Evolutionary conservation across 192 early-diverging fungal genomes (phyloP), one percentile per base, ranked within the genome.

Genomic region (Backusella westeae): DNA sequence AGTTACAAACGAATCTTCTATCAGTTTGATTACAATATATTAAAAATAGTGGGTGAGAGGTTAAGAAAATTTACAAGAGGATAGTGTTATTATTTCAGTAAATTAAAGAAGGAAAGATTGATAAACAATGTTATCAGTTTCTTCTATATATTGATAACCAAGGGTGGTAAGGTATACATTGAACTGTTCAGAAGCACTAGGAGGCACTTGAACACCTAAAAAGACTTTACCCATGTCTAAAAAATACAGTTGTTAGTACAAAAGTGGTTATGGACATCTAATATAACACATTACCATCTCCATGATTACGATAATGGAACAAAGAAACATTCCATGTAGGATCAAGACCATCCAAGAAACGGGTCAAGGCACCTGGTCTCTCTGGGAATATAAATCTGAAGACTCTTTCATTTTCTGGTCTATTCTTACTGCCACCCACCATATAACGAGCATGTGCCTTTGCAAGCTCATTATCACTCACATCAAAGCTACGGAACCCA

Each of bases 301-400:
- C 98, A 85, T 96, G 94, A 83, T 99, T 97, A 67, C 97, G 89
- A 85, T 99, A 98, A 84, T 99, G 97, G 87, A 98, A 99, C 34
- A 98, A 86, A 21, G 95, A 92, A 19, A 96, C 93, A 82, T 93
- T 92, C 91, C 89, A 94, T 41, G 77, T 85, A 46, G 90, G 86
- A 29, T 81, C 76, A 41, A 98, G 74, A 10, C 90, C 90, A 29
- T 81, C 71, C 42, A 99, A 85, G 82, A 99, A 99, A 78, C 94
- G 92, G 21, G 90, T 85, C 49, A 99, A 85, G 6, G 96, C 96
- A 42, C 97, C 98, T 3, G 96, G 97, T 46, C 96, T 87, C 81
- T 99, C 97, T 6, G 96, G 96, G 87, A 99, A 99, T 80, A 94
- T 80, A 85, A 99, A 99, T 52, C 98, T 88, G 84, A 96, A 93